A percentile compares a stretch with the other conserved stretches of the same genome.
These are phyloP conservation scores for Yamadazyma akitaensis DNA, from an alignment of 805 yeast species.

Conservation along the genomic window DNA sequence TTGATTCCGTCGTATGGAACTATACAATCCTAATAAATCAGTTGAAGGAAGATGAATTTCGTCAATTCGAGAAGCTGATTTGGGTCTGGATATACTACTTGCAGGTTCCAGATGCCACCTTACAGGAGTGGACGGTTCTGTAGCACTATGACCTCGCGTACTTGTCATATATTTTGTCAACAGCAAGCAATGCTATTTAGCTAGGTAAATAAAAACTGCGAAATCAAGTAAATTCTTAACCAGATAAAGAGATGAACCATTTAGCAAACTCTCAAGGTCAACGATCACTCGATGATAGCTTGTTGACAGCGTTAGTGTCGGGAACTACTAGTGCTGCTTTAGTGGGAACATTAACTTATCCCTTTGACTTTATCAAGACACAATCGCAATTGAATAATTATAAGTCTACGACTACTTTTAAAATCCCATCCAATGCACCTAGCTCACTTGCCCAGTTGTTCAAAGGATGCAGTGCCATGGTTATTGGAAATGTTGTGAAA, in stretches of 20 bases:
- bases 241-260: conserved; percentile 4
- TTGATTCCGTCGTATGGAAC: neutral
- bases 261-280: neutral
- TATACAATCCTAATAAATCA: conserved; percentile 2
- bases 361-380: conserved; percentile 69
- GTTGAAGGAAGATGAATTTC: conserved; percentile 6
- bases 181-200: neutral
- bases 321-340: conserved; percentile 63
- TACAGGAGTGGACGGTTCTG: conserved; percentile 22
- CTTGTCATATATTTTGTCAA: neutral
- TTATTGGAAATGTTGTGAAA: conserved; percentile 70
- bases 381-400: conserved; percentile 53
- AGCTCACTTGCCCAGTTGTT: conserved; percentile 32
- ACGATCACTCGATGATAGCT: conserved; percentile 23
- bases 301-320: conserved; percentile 56
- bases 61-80: conserved; percentile 10
- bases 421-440: conserved; percentile 32
- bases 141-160: conserved; percentile 2
- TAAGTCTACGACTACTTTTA: conserved; percentile 29
- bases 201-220: neutral
- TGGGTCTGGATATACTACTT: conserved; percentile 2
- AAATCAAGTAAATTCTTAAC: neutral
- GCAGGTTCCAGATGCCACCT: neutral
- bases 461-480: conserved; percentile 72
- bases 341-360: conserved; percentile 63